Evolutionary conservation across 1,139 yeast genomes (phyloP), one percentile per base, ranked within the genome.

Genomic region (Meyerozyma elateridarum): DNA sequence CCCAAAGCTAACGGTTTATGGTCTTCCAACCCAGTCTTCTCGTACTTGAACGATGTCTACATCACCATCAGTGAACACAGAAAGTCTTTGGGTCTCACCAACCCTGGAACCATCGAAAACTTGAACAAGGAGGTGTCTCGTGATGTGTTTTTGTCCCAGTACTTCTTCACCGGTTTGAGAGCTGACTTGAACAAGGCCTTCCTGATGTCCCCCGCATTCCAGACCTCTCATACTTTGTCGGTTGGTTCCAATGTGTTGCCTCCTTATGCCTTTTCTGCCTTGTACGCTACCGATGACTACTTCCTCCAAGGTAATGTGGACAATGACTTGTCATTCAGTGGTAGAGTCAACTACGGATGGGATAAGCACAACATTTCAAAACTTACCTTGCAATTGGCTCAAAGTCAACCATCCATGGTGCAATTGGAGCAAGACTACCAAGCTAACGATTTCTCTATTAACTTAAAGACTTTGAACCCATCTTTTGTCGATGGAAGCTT

Each of bases 391-490:
- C 97, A 91, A 69, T 72, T 88, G 48, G 89, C 94, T 48, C 70
- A 80, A 42, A 85, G 84, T 40, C 97, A 89, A 67, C 96, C 94
- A 42, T 71, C 94, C 35, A 87, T 91, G 95, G 73, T 87, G 42
- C 98, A 91, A 69, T 70, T 91, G 49, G 99, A 93, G 70, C 97
- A 91, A 59, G 99, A 91, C 61, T 82, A 78, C 65, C 91, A 82
- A 62, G 96, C 93, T 37, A 64, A 74, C 37, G 98, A 91, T 59
- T 88, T 78, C 58, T 81, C 95, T 34, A 58, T 89, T 56, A 89
- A 89, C 71, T 69, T 93, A 55, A 93, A 91, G 70, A 71, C 95
- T 33, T 75, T 89, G 54, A 91, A 93, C 69, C 98, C 98, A 42
- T 79, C 85, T 31, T 59, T 84, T 47, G 63, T 85, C 38, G 72